Evolutionary conservation across 495 filamentous ascomycete species (phyloP).

Genomic region (Viridothelium virens): DNA sequence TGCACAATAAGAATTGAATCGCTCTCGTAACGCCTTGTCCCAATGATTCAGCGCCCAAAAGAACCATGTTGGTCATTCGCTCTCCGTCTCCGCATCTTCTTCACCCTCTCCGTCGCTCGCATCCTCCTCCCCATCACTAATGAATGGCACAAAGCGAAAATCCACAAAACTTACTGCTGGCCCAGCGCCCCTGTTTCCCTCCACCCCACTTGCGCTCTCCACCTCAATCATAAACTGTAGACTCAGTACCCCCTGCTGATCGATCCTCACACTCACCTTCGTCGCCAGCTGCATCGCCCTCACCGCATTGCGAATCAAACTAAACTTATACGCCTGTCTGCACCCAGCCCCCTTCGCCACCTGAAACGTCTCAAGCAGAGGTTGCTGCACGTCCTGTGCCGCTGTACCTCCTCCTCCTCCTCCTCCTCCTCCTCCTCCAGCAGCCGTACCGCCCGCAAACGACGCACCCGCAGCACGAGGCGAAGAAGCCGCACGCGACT

Average conservation of each 20-base stretch:
- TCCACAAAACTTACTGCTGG: slow-evolving; percentile 61
- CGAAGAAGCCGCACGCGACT: background rate
- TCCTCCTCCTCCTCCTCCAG: slow-evolving; percentile 36
- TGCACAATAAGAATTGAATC: too few species aligned
- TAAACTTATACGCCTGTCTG: slow-evolving; percentile 67
- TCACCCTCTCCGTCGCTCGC: slow-evolving; percentile 38
- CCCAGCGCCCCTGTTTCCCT: slow-evolving; percentile 22
- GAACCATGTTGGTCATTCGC: background rate
- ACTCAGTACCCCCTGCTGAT: slow-evolving; percentile 81
- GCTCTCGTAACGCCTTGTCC: background rate
- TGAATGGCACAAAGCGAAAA: slow-evolving; percentile 66
- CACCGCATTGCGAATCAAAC: slow-evolving; percentile 68
- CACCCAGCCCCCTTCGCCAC: slow-evolving; percentile 40
- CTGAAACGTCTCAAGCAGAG: slow-evolving; percentile 66
- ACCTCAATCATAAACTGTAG: slow-evolving; percentile 94
- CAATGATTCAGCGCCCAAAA: background rate
- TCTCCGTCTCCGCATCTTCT: slow-evolving; percentile 29
- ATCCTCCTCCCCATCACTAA: slow-evolving; percentile 50
- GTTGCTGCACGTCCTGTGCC: slow-evolving; percentile 21
- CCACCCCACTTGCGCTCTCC: slow-evolving; percentile 42
- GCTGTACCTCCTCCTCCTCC: slow-evolving; percentile 32
- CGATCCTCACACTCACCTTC: slow-evolving; percentile 85
- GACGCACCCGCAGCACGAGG: background rate
- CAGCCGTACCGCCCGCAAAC: background rate
- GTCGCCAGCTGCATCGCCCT: slow-evolving; percentile 84